Evolutionary conservation across 2,329 filamentous ascomycete genomes (phyloP).

Genomic region (Trichophyton benhamiae): DNA sequence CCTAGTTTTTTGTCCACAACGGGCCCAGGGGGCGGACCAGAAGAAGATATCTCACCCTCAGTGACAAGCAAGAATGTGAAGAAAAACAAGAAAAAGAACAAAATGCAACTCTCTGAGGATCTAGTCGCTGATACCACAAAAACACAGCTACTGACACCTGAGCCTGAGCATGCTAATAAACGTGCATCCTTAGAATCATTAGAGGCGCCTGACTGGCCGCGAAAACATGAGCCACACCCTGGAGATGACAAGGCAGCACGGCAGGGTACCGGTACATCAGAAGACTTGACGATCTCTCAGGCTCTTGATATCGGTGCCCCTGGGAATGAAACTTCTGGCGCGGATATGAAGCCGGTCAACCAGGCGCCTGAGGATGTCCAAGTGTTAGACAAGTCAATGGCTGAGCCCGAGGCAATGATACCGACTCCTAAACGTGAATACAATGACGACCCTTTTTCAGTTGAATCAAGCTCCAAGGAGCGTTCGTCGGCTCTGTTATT

Average conservation of each 20-base stretch:
- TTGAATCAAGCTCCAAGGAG: slow-evolving; percentile 35
- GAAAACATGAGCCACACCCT: background rate
- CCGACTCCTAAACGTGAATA: background rate
- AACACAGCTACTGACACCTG: background rate
- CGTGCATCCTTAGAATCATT: background rate
- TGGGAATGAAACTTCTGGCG: background rate
- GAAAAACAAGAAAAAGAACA: background rate
- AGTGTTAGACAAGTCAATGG: slow-evolving; percentile 11
- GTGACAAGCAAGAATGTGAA: background rate
- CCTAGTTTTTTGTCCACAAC: background rate
- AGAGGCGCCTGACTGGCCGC: background rate
- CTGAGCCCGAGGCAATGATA: slow-evolving; percentile 1
- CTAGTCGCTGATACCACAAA: background rate
- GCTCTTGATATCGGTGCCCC: background rate
- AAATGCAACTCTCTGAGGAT: background rate
- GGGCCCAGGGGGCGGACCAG: background rate
- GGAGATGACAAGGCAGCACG: background rate
- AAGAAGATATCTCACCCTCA: background rate
- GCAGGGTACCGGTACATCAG: background rate
- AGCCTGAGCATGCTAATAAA: background rate
- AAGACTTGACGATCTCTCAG: background rate
- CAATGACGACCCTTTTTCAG: slow-evolving; percentile 21
- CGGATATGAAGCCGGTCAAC: background rate
- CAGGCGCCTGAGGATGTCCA: background rate
- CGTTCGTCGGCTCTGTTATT: slow-evolving; percentile 35